A percentile compares a stretch with the other conserved stretches of the same genome.
phyloP scores from a whole-genome alignment of 2,329 filamentous ascomycete species.

The Fusarium phyllophilum region DNA sequence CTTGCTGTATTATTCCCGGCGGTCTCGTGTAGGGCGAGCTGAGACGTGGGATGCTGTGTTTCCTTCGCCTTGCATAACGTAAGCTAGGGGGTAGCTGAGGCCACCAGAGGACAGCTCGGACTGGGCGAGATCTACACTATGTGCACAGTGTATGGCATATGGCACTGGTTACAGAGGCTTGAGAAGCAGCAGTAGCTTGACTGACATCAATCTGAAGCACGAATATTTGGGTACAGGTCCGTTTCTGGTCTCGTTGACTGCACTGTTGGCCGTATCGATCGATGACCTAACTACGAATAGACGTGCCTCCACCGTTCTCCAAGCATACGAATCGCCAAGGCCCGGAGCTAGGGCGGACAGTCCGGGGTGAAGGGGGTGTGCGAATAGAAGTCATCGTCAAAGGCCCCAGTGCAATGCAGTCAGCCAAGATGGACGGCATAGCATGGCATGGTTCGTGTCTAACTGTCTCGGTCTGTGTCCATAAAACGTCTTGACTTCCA shows the following conservation, averaged over 20 bases:
- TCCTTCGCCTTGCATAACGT: slow-evolving; percentile 13
- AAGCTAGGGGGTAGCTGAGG: slow-evolving; percentile 20
- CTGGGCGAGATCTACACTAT: background rate
- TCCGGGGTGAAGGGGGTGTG: slow-evolving; percentile 31
- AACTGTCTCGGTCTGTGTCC: slow-evolving; percentile 6
- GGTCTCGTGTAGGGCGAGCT: slow-evolving; percentile 1
- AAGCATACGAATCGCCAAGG: slow-evolving; percentile 30
- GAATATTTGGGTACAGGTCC: slow-evolving; percentile 4
- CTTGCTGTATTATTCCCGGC: slow-evolving; percentile 19
- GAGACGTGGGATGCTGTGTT: slow-evolving; percentile 8
- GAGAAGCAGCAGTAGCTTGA: background rate
- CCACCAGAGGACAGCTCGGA: background rate
- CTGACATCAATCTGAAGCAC: slow-evolving; percentile 29
- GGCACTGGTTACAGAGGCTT: background rate
- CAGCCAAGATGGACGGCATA: slow-evolving; percentile 22
- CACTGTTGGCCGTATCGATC: slow-evolving; percentile 17
- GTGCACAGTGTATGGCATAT: background rate
- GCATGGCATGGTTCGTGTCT: slow-evolving; percentile 5
- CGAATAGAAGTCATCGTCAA: slow-evolving; percentile 14
- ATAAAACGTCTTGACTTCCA: slow-evolving; percentile 37
- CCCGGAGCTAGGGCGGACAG: slow-evolving; percentile 21
- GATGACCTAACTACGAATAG: slow-evolving; percentile 23
- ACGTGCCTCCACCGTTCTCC: slow-evolving; percentile 17
- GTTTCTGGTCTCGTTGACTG: background rate
- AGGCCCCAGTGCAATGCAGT: slow-evolving; percentile 1